phyloP scores from a whole-genome alignment of 1,284 basidiomycete species.

The Naganishia cerealis region DNA sequence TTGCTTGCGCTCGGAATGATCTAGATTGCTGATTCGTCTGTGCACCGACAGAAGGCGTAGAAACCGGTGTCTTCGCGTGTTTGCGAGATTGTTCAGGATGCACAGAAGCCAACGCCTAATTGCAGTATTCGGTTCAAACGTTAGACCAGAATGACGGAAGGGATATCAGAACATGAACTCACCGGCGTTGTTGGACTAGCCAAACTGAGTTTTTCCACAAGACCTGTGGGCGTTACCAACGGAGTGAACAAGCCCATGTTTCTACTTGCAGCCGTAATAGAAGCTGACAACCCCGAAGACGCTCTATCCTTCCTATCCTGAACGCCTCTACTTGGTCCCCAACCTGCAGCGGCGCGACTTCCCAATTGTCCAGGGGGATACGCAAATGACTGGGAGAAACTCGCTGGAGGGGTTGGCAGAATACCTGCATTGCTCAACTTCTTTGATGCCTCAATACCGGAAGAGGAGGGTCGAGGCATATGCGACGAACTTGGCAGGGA shows the following conservation, averaged over 20 bases:
- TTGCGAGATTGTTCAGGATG: slow-evolving; percentile 7
- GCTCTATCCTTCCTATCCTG: slow-evolving; percentile 16
- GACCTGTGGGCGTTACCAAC: slow-evolving; percentile 19
- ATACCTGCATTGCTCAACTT: neutral
- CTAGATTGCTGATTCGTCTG: slow-evolving; percentile 5
- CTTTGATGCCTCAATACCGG: neutral
- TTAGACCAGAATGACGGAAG: neutral
- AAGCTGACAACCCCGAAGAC: neutral
- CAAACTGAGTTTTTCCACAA: slow-evolving; percentile 23
- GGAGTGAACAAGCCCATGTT: slow-evolving; percentile 21
- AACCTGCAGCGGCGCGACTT: slow-evolving; percentile 25
- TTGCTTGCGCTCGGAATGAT: neutral
- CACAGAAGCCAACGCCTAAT: slow-evolving; percentile 1
- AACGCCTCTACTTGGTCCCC: slow-evolving; percentile 32
- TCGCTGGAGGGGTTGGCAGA: slow-evolving; percentile 24
- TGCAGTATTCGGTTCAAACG: neutral
- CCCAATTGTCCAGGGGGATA: slow-evolving; percentile 30
- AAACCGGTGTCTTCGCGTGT: neutral
- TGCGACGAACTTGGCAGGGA: slow-evolving; percentile 16
- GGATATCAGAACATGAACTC: neutral
- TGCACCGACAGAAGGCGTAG: neutral
- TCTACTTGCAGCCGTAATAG: neutral
- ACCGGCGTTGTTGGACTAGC: slow-evolving; percentile 14
- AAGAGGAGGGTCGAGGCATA: neutral
- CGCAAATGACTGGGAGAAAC: slow-evolving; percentile 32